Base-by-base conservation (phyloP, 495 filamentous ascomycete genomes). In the Sabuloglossum arenarium region DNA sequence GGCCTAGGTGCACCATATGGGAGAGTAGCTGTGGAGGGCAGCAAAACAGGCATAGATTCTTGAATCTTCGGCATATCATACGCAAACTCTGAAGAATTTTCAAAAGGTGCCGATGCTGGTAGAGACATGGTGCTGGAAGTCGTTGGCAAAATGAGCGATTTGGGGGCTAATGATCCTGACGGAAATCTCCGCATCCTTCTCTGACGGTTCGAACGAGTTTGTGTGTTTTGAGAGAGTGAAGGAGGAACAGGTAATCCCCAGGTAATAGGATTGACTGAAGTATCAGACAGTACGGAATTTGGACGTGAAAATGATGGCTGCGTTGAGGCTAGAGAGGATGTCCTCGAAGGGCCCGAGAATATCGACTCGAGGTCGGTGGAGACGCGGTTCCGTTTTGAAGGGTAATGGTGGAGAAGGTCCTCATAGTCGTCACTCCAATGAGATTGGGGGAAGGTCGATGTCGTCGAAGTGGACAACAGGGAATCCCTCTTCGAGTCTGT, bases 171-270 rank as follows among this genome's bases (percentile, higher is more conserved):
- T 12, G 55, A 56, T 21, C 55, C 55, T 6, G 34, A 23, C 19
- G 46, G 39, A 46, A 56, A 56, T 46, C 55, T 43, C 12, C 55
- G 39, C 55, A 56, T 56, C 28, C 30, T 32, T 30, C 55, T 43
- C 8, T 45, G 39, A 25, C 42, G 39, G 23, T 51, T 43, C 0
- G 27, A 27, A 19, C 27, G 24, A 16, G 5, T 51, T 25, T 46
- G 37, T 28, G 1, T 51, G 16, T 27, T 5, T n/a, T 19, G 47
- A 19, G 47, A 51, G 47, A 16, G 5, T 6, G 28, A 19, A 29
- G 29, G 6, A 12, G 30, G 27, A 10, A 19, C 23, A 3, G 23
- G 29, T 29, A 53, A n/a, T 6, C 23, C 30, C 30, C 30, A 54
- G 23, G 34, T 28, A 4, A 27, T n/a, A 39, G 53, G 28, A 39